Base-by-base conservation (phyloP, 2,329 filamentous ascomycete species). In the Aspergillus sp. region DNA sequence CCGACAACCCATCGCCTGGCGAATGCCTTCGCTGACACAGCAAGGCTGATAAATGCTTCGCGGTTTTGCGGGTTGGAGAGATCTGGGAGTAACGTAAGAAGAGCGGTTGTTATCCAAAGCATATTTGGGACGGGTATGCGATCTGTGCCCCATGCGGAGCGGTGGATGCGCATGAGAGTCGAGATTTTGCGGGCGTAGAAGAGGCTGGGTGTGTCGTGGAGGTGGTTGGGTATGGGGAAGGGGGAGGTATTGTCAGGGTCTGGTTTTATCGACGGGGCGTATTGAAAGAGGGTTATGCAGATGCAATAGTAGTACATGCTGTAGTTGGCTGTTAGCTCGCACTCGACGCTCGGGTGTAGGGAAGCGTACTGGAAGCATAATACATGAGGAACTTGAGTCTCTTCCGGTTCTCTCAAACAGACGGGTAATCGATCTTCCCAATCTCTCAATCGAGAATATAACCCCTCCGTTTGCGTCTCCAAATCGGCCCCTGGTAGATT, bases 281-380 rank as follows among this genome's bases (percentile, higher is more conserved):
- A 4, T 39, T 39, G 37, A 10, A 7, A 7, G 10, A 39, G 17
- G 15, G 37, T 20, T 19, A 39, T 39, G 37, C 37, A 39, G 10
- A 68, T 57, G n/a, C 59, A 51, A 44, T 72, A 62, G 39, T 68
- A 66, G 39, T 69, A 63, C 53, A 70, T 65, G 41, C 67, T 71
- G 15, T n/a, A 9, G 13, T 4, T 2, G 7, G 13, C 7, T 7
- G 51, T 51, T 45, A 20, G 12, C 12, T 10, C 2, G 13, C 13
- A 9, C n/a, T 3, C 17, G 6, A 42, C 5, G 9, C 6, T 3
- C 2, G 10, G 15, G 22, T 13, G 5, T 13, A 7, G 19, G 41
- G 4, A n/a, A 20, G 51, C 57, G 43, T 42, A 61, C 59, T 61
- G 58, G 27, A 61, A 41, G 37, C 48, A 56, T 13, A 61, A 32